Conservation (phyloP, 2,329 filamentous ascomycete species). For the Diaporthe citri region DNA sequence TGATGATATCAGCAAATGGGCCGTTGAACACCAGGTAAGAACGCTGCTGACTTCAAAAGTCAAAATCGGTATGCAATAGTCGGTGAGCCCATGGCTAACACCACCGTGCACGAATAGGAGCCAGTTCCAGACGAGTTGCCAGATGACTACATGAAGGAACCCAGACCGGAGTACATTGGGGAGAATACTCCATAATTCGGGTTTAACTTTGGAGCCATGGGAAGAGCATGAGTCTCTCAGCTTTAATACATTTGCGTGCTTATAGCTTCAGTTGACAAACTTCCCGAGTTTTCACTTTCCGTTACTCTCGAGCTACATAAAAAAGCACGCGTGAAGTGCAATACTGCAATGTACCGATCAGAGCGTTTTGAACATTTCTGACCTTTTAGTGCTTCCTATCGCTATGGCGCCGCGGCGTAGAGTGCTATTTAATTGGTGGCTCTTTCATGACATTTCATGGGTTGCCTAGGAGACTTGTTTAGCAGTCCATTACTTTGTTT, state of each 20-base stretch:
- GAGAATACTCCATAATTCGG: background rate
- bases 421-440: background rate
- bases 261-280: background rate
- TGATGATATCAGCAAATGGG: conserved; percentile 57
- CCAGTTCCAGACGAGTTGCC: conserved; percentile 6
- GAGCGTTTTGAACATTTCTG: background rate
- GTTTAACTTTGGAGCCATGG: background rate
- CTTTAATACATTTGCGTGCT: background rate
- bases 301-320: too few species aligned
- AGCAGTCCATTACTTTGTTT: background rate
- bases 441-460: background rate
- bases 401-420: background rate
- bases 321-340: too few species aligned
- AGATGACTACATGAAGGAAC: conserved; percentile 27
- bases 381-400: background rate
- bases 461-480: background rate
- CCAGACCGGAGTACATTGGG: background rate
- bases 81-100: background rate
- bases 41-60: too few species aligned
- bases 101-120: background rate
- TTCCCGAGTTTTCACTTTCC: background rate
- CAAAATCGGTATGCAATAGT: accelerated
- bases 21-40: conserved; percentile 62
- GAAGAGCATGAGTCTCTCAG: background rate
- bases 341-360: background rate